Evolutionary conservation across 495 filamentous ascomycete species (phyloP), one percentile per base, ranked within the genome.

Genomic region (Lineolata rhizophorae): DNA sequence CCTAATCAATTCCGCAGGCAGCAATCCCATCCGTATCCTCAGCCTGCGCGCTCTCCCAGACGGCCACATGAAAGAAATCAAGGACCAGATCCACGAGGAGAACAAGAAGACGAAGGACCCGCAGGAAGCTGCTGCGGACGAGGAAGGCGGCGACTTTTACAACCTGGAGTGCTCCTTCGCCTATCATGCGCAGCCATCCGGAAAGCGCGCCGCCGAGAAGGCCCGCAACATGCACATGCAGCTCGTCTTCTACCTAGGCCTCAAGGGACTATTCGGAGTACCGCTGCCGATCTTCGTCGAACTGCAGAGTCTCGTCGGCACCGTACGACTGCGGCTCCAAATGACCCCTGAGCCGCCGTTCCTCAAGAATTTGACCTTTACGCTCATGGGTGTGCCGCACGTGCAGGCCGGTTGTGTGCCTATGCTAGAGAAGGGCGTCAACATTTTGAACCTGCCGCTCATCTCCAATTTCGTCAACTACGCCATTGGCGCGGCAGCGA

Each of bases 381-480:
- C 80, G 2, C 61, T 95, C 14, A 92, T 94, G 65, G 85, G 85
- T 3, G 54, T 84, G 8, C 84, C 85, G 4, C 79, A 92, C 48
- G 76, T 95, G 3, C 61, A 70, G 40, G 85, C 85, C 8, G 75
- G 76, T n/a, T 94, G 85, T 49, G 69, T 87, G 16, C 85, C 85
- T 1, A 83, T 95, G 75, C 40, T 94, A 3, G 66, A 81, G 47
- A 72, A 67, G 31, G 83, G 82, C 10, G 74, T 91, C 40, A 95
- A 95, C 43, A 71, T 94, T 25, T 56, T 95, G 4, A 92, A 95
- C 40, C 56, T 95, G 17, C 85, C 85, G 0, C 46, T 95, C 28
- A 92, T 95, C 41, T 91, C 80, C 0, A 85, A 91, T 39, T 94
- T 95, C 47, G 84, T 92, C 53, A 91, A 94, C 53, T 91, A 82